These are phyloP conservation scores for Castanea sativa DNA, from an alignment of 306 rosid species.

Conservation along the genomic window DNA sequence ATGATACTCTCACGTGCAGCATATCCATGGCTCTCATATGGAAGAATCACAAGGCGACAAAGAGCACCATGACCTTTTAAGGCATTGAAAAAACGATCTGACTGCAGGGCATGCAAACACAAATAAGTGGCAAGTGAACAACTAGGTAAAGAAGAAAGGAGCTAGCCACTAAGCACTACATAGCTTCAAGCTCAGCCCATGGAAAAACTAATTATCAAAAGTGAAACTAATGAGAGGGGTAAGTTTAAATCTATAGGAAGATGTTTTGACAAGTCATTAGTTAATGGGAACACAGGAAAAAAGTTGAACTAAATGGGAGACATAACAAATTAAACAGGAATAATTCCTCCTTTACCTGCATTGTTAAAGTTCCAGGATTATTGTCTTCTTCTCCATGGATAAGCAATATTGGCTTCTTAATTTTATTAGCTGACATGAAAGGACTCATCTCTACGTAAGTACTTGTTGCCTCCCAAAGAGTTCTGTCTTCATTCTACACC, in stretches of 20 bases:
- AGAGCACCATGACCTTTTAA: slow-evolving; percentile 98
- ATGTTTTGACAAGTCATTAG: slow-evolving; percentile 11
- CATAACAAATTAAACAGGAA: background rate
- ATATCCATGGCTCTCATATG: slow-evolving; percentile 94
- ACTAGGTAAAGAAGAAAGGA: slow-evolving; percentile 14
- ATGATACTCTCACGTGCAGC: slow-evolving; percentile 93
- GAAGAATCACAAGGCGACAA: slow-evolving; percentile 89
- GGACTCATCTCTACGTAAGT: slow-evolving; percentile 98
- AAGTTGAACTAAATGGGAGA: background rate
- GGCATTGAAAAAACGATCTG: slow-evolving; percentile 95
- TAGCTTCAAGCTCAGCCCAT: background rate
- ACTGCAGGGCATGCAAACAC: slow-evolving; percentile 49
- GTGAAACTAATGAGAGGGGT: slow-evolving; percentile 2
- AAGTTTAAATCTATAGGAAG: slow-evolving; percentile 12
- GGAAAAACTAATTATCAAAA: background rate
- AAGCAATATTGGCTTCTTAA: slow-evolving; percentile 95
- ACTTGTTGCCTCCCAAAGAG: slow-evolving; percentile 92
- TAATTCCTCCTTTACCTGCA: slow-evolving; percentile 64
- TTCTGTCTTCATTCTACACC: slow-evolving; percentile 89
- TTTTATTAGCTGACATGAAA: slow-evolving; percentile 91
- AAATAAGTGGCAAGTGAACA: slow-evolving; percentile 22
- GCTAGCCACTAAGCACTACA: background rate
- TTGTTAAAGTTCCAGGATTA: slow-evolving; percentile 91
- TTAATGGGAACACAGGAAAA: slow-evolving; percentile 4
- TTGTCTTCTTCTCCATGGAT: slow-evolving; percentile 98